These are phyloP conservation scores for Canavalia ensiformis DNA, from an alignment of 306 rosid species.

Conservation along the genomic window DNA sequence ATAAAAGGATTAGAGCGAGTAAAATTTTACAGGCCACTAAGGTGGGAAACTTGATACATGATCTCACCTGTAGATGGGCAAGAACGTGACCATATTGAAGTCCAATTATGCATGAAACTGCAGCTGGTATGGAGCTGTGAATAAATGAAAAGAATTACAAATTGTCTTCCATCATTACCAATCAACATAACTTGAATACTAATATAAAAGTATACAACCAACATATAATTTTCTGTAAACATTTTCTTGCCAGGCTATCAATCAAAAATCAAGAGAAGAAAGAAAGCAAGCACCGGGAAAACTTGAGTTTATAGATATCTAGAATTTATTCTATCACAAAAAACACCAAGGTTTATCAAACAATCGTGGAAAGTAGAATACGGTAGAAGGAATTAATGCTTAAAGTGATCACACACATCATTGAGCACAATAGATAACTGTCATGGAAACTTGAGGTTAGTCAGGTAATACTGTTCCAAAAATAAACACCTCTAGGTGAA, in stretches of 20 bases:
- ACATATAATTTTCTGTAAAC: constrained; percentile 13
- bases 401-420: background rate
- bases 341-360: background rate
- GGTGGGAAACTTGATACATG: constrained; percentile 34
- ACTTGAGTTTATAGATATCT: background rate
- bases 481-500: constrained; percentile 23
- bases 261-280: constrained; percentile 13
- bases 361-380: background rate
- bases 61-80: constrained; percentile 75
- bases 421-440: constrained; percentile 13
- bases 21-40: constrained; percentile 18
- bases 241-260: constrained; percentile 10
- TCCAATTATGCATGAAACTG: constrained; percentile 92
- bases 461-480: background rate
- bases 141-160: constrained; percentile 45
- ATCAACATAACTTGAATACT: background rate
- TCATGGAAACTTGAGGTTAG: constrained; percentile 19
- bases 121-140: constrained; percentile 84
- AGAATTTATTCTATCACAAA: constrained; percentile 7
- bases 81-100: constrained; percentile 95
- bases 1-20: no score
- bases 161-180: constrained; percentile 10
- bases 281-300: constrained; percentile 19
- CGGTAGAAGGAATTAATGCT: background rate
- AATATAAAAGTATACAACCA: constrained; percentile 31